Evolutionary conservation across 495 filamentous ascomycete genomes (phyloP).

Genomic region (Penicillium lividum): DNA sequence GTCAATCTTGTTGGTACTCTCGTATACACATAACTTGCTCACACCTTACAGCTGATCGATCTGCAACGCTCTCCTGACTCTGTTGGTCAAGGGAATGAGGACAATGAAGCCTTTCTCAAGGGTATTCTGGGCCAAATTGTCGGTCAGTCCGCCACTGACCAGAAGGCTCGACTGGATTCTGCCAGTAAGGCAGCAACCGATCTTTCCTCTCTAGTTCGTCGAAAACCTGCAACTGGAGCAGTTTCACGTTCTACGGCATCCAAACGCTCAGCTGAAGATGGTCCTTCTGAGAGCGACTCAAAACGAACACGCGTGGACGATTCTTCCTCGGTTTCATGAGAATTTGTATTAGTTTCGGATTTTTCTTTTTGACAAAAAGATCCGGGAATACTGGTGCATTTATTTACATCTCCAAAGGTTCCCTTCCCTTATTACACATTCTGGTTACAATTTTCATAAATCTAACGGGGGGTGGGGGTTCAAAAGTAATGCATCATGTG

Average conservation of each 20-base stretch:
- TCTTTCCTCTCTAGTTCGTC: slow-evolving; percentile 75
- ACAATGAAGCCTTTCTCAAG: slow-evolving; percentile 51
- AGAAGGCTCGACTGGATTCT: slow-evolving; percentile 70
- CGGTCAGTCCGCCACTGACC: slow-evolving; percentile 62
- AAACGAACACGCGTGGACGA: slow-evolving; percentile 36
- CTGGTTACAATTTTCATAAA: not conserved
- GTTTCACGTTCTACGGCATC: slow-evolving; percentile 16
- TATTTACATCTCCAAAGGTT: not conserved
- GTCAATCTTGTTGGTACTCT: slow-evolving; percentile 8
- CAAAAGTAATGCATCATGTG: too few relatives aligned
- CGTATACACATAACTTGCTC: slow-evolving; percentile 10
- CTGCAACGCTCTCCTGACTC: slow-evolving; percentile 71
- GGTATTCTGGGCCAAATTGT: slow-evolving; percentile 76
- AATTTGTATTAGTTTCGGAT: not conserved
- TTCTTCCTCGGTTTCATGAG: slow-evolving; percentile 9
- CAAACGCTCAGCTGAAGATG: slow-evolving; percentile 35
- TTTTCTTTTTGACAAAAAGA: not conserved
- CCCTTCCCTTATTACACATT: not conserved
- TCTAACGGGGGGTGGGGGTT: too few relatives aligned
- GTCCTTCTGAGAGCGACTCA: slow-evolving; percentile 20
- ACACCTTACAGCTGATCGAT: slow-evolving; percentile 63
- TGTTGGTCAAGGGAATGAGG: slow-evolving; percentile 50
- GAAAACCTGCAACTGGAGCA: slow-evolving; percentile 55
- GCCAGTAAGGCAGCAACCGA: slow-evolving; percentile 81
- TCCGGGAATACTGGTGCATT: slow-evolving; percentile 4